Evolutionary conservation across 225 moss, liverwort and hornwort genomes (phyloP).

Genomic region (Rhytidiadelphus loreus): DNA sequence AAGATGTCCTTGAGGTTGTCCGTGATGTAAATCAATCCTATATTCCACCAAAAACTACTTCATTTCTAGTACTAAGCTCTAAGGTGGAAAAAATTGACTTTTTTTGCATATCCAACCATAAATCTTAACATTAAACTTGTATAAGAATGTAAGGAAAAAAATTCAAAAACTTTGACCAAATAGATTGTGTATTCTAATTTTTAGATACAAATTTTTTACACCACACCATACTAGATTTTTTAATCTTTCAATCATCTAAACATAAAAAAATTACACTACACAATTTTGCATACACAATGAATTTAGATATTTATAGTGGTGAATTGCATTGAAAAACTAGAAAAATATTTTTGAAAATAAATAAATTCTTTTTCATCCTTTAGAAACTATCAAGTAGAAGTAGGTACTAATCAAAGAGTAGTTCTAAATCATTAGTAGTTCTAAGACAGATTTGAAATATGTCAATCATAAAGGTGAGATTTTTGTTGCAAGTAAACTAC

Average conservation of each 20-base stretch:
- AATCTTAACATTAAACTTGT: too few species aligned
- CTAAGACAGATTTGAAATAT: neutral
- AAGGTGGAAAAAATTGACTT: rapidly evolving
- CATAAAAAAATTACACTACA: neutral
- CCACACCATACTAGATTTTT: rapidly evolving
- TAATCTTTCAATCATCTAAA: neutral
- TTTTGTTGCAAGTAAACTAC: neutral
- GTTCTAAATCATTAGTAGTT: neutral
- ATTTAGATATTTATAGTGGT: rapidly evolving
- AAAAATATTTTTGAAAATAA: too few species aligned
- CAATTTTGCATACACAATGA: neutral
- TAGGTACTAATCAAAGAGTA: neutral
- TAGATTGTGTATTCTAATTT: too few species aligned
- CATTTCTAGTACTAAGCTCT: neutral
- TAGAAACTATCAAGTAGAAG: neutral
- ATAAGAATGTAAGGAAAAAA: too few species aligned
- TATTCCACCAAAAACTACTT: neutral
- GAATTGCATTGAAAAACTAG: neutral
- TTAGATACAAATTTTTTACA: too few species aligned
- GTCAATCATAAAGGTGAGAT: neutral
- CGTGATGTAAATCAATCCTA: rapidly evolving
- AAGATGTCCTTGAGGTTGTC: neutral
- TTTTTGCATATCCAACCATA: neutral
- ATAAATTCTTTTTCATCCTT: too few species aligned
- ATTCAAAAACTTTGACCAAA: too few species aligned